Conservation (phyloP, 257 asterid genomes). For the Haberlea rhodopensis region DNA sequence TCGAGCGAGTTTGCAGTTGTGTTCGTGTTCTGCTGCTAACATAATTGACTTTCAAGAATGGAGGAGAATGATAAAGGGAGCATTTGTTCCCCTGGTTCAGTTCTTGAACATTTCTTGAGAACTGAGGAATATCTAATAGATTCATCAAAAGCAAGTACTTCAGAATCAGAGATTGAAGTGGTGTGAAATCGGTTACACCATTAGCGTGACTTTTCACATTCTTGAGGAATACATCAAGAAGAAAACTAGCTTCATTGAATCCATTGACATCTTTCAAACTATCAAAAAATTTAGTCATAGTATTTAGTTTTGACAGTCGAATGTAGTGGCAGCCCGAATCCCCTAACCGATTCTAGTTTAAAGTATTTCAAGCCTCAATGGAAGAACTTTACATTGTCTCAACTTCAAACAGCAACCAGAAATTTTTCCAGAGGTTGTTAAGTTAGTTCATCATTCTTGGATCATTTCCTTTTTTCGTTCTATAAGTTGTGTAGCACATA, state of each 20-base stretch:
- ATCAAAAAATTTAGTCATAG: slow-evolving; percentile 37
- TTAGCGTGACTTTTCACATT: slow-evolving; percentile 33
- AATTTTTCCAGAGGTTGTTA: slow-evolving; percentile 39
- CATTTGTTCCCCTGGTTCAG: slow-evolving; percentile 77
- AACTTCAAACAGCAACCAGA: slow-evolving; percentile 44
- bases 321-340: slow-evolving; percentile 10
- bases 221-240: slow-evolving; percentile 38
- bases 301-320: slow-evolving; percentile 29
- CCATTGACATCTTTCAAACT: slow-evolving; percentile 31
- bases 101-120: slow-evolving; percentile 76
- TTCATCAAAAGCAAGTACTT: slow-evolving; percentile 68
- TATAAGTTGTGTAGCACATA: background rate
- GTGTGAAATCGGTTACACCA: slow-evolving; percentile 26
- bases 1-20: too few species aligned
- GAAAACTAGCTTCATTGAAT: slow-evolving; percentile 28
- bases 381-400: slow-evolving; percentile 38
- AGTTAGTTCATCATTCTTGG: background rate
- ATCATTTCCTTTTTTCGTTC: background rate
- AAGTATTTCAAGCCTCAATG: slow-evolving; percentile 48
- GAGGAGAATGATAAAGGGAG: slow-evolving; percentile 48
- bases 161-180: background rate
- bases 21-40: too few species aligned
- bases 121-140: slow-evolving; percentile 69
- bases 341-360: slow-evolving; percentile 28
- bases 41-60: slow-evolving; percentile 44